Evolutionary conservation across 331 rosid species (phyloP), one percentile per base, ranked within the genome.

Genomic region (Malus hybrid): DNA sequence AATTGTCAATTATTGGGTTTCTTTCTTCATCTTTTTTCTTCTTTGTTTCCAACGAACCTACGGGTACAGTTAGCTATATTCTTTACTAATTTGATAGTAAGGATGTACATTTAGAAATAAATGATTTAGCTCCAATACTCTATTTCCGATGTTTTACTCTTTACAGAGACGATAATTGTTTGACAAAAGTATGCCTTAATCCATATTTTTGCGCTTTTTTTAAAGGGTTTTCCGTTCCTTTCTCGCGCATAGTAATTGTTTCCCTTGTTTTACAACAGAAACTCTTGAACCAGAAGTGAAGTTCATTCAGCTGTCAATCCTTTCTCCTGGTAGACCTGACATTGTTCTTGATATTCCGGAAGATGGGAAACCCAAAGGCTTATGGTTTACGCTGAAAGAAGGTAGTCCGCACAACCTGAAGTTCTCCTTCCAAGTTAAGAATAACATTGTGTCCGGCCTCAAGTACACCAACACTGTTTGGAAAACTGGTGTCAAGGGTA

Each of bases 331-430:
- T 22, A 82, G 97, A 78, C 78, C 85, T 36, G 97, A 94, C 85
- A 90, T 94, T 73, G 96, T 94, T 85, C 97, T 92, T 83, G 88
- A 93, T 2, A 84, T 94, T 77, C 99, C 97, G 3, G 93, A 83
- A 36, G 73, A 82, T 73, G 99, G 97, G 73, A 92, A 90, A 55
- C 97, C 92, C 44, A 89, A 90, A 56, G 99, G 99, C 27, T 75
- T 78, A 65, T 94, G 99, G 99, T 94, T 94, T 65, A 94, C 99
- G 24, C 83, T 94, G 76, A 92, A 94, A 83, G 97, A 94, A 86
- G 97, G 97, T 18, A 86, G 97, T 65, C 90, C 71, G 33, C 91
- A 92, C 81, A 74, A 80, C 62, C 85, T 92, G 75, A 90, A 92
- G 68, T 94, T 94, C 87, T 75, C 87, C 74, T 92, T 94, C 71